These are phyloP conservation scores for Juglanconis sp. DNA, from an alignment of 2,329 filamentous ascomycete genomes.

Conservation along the genomic window DNA sequence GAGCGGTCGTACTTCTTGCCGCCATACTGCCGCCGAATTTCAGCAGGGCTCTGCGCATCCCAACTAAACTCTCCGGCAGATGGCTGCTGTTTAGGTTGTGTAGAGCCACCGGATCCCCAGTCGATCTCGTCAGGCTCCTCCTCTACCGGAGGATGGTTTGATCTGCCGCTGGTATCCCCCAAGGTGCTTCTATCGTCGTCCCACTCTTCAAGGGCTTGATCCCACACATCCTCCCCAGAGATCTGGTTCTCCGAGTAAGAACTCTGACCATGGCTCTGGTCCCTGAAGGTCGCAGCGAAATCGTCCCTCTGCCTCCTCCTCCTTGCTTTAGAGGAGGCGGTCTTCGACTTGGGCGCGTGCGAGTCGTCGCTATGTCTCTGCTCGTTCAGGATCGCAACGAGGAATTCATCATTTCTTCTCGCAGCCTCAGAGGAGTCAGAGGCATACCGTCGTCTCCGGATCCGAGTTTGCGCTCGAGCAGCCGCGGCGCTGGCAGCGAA, in stretches of 20 bases:
- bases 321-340: neutral
- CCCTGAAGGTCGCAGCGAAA: neutral
- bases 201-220: neutral
- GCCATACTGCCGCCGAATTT: neutral
- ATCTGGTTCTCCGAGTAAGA: neutral
- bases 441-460: constrained; percentile 14
- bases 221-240: neutral
- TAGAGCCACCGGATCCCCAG: neutral
- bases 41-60: neutral
- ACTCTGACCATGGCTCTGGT: neutral
- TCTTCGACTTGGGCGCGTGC: neutral
- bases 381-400: neutral
- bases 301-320: neutral
- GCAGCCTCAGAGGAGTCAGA: constrained; percentile 3
- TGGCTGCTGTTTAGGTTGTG: neutral
- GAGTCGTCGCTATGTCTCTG: neutral
- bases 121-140: neutral
- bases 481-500: constrained; percentile 11
- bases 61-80: neutral
- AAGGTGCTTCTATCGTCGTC: neutral
- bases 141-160: neutral
- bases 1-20: neutral
- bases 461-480: neutral
- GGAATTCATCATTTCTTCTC: neutral
- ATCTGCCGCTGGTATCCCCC: too few species aligned